Evolutionary conservation across 106 monocot genomes (phyloP).

Genomic region (Dioscorea dumetorum): DNA sequence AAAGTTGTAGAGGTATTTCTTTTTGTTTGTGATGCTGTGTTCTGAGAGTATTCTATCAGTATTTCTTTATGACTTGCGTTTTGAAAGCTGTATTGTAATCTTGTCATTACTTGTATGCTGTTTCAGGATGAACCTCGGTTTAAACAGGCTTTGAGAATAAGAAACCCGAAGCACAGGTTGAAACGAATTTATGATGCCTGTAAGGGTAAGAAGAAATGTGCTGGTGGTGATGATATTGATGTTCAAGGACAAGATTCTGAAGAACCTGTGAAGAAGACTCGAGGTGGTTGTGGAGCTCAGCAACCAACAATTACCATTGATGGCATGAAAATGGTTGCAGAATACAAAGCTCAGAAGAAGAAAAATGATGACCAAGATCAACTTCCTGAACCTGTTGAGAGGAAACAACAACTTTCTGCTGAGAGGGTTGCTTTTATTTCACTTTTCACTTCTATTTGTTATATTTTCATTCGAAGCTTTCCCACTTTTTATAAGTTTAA

Average conservation of each 20-base stretch:
- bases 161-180: constrained; percentile 88
- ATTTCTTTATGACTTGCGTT: too few species aligned
- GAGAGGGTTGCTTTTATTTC: constrained; percentile 53
- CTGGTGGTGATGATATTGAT: constrained; percentile 96
- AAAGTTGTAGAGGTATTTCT: too few species aligned
- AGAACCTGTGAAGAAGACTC: constrained; percentile 73
- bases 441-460: not conserved
- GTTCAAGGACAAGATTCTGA: constrained; percentile 72
- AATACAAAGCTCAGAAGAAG: constrained; percentile 90
- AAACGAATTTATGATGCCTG: constrained; percentile 97
- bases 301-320: constrained; percentile 96
- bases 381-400: constrained; percentile 94
- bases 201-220: constrained; percentile 87
- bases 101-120: not conserved
- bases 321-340: constrained; percentile 99
- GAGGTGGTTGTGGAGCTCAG: constrained; percentile 93
- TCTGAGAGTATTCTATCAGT: too few species aligned
- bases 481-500: not conserved
- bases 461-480: not conserved
- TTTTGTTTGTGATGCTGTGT: too few species aligned
- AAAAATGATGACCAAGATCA: constrained; percentile 94
- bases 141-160: constrained; percentile 85
- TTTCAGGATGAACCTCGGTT: constrained; percentile 78
- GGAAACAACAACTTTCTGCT: constrained; percentile 93
- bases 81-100: too few species aligned